phyloP scores from a whole-genome alignment of 2,329 filamentous ascomycete species.

The Cladorrhinum sp. region DNA sequence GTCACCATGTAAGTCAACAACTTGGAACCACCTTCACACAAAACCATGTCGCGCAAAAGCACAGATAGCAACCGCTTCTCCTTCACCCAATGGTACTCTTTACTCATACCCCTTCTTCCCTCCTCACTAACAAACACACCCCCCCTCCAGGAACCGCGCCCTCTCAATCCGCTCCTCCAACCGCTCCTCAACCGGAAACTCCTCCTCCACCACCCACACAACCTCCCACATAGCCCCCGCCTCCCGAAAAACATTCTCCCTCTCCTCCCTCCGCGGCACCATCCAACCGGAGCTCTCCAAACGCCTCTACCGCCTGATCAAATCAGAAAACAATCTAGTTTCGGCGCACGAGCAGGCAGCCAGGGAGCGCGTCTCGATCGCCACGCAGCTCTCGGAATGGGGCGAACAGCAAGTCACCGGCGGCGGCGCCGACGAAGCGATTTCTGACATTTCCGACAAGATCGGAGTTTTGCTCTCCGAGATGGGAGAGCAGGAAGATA shows the following conservation, averaged over 20 bases:
- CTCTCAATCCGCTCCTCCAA: conserved; percentile 70
- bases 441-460: conserved; percentile 93
- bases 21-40: not conserved
- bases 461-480: conserved; percentile 88
- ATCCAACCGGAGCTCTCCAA: conserved; percentile 86
- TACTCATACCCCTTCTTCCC: not conserved
- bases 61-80: conserved; percentile 23
- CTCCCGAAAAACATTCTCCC: conserved; percentile 66
- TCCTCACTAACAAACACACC: conserved; percentile 12
- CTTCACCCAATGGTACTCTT: conserved; percentile 23
- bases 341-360: conserved; percentile 79
- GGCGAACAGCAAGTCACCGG: too few species aligned
- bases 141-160: conserved; percentile 60
- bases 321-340: conserved; percentile 88
- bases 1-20: conserved; percentile 25
- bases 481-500: conserved; percentile 89
- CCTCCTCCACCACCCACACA: conserved; percentile 52
- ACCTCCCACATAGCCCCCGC: conserved; percentile 39
- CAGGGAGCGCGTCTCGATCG: conserved; percentile 79
- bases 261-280: conserved; percentile 80
- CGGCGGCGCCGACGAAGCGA: conserved; percentile 81
- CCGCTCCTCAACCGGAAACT: conserved; percentile 32
- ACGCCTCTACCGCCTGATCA: conserved; percentile 88
- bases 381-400: conserved; percentile 92
- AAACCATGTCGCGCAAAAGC: conserved; percentile 26